Evolutionary conservation across 441 rosid species (phyloP).

Genomic region (Dalechampia spathulata): DNA sequence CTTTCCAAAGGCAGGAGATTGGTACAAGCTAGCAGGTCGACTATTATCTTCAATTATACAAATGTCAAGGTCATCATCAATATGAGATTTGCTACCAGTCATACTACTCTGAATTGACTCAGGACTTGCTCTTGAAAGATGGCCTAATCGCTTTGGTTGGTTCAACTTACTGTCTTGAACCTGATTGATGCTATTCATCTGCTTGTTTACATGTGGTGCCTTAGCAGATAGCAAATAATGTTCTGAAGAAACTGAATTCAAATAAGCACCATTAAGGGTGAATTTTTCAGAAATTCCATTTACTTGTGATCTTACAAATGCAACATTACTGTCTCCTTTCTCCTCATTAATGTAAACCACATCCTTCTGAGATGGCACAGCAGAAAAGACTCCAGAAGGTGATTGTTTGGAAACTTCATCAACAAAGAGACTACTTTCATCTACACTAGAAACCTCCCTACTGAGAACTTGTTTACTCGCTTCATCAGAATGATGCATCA

Average conservation of each 20-base stretch:
- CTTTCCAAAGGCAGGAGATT: slow-evolving; percentile 10
- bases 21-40: slow-evolving; percentile 40
- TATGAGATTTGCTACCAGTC: slow-evolving; percentile 41
- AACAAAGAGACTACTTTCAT: slow-evolving; percentile 21
- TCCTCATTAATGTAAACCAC: slow-evolving; percentile 19
- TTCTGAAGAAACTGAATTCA: slow-evolving; percentile 26
- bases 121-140: slow-evolving; percentile 43
- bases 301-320: slow-evolving; percentile 20
- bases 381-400: slow-evolving; percentile 10
- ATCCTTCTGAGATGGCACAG: slow-evolving; percentile 19
- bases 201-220: slow-evolving; percentile 26
- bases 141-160: slow-evolving; percentile 27
- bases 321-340: too few relatives aligned
- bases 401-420: slow-evolving; percentile 23
- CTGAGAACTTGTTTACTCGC: slow-evolving; percentile 15
- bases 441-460: slow-evolving; percentile 13
- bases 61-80: slow-evolving; percentile 69
- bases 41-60: slow-evolving; percentile 72
- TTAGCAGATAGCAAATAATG: slow-evolving; percentile 25
- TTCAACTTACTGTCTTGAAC: slow-evolving; percentile 29
- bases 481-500: slow-evolving; percentile 26
- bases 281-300: slow-evolving; percentile 22
- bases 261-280: slow-evolving; percentile 12
- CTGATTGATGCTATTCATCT: slow-evolving; percentile 24
- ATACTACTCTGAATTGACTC: slow-evolving; percentile 70